These are phyloP conservation scores for Zopfia rhizophila DNA, from an alignment of 2,329 filamentous ascomycete genomes.

Conservation along the genomic window DNA sequence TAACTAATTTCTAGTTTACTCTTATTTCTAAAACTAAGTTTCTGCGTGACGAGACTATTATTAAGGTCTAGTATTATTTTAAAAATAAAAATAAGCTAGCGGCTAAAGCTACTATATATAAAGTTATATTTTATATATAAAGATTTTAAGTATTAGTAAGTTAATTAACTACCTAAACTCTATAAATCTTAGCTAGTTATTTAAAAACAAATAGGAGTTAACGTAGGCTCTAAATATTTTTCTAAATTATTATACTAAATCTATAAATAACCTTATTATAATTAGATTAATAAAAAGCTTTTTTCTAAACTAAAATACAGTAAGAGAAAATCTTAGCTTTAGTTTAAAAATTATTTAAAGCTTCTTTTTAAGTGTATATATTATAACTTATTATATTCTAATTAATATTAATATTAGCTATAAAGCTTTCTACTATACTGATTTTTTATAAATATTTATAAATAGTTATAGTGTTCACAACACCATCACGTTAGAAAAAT, in stretches of 20 bases:
- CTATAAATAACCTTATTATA: conserved; percentile 51
- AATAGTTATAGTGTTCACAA: conserved; percentile 23
- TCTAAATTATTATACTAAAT: conserved; percentile 61
- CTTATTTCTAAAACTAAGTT: conserved; percentile 34
- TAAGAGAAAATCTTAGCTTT: conserved; percentile 54
- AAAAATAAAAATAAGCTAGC: conserved; percentile 34
- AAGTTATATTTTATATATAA: conserved; percentile 27
- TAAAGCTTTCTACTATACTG: conserved; percentile 64
- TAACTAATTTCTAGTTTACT: conserved; percentile 36
- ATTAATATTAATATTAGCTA: conserved; percentile 71
- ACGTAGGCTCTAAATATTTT: conserved; percentile 69
- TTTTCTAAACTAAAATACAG: conserved; percentile 53
- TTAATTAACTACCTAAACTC: conserved; percentile 61
- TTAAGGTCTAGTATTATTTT: conserved; percentile 28
- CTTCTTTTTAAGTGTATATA: conserved; percentile 69
- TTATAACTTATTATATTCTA: conserved; percentile 65
- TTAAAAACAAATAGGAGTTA: conserved; percentile 58
- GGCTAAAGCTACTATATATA: conserved; percentile 20
- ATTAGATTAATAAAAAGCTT: conserved; percentile 61
- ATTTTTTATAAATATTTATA: conserved; percentile 47
- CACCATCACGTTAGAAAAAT: conserved; percentile 39
- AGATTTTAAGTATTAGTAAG: conserved; percentile 34
- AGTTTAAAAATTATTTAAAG: conserved; percentile 68
- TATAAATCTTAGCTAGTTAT: conserved; percentile 46
- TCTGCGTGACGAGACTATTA: conserved; percentile 17